Base-by-base conservation (phyloP, 2,329 filamentous ascomycete genomes). In the Rhytidhysteron rufulum region DNA sequence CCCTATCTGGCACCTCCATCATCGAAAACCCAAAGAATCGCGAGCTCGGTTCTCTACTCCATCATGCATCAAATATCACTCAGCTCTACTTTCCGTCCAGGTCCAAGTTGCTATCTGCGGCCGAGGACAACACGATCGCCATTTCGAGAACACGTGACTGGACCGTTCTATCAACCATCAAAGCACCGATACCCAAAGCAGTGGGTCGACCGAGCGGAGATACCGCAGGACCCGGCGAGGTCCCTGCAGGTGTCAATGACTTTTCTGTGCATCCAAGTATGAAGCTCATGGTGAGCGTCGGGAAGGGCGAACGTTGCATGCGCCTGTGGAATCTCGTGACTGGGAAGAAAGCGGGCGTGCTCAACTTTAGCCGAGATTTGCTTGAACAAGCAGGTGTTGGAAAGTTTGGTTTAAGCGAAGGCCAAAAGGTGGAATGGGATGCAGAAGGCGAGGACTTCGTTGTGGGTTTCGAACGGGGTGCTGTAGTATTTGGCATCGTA, bases 311-410 rank as follows among this genome's bases (percentile, higher is more conserved):
- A 70, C 83, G 82, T 49, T 88, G 84, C 58, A 94, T 98, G 86
- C 75, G 93, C 49, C 67, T 97, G 49, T 98, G 93, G 93, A 97
- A 98, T 59, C 66, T 98, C 48, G 89, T 97, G 50, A 97, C 91
- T 3, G 93, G 90, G 13, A 95, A 91, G 71, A 96, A 95, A 70
- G 90, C 90, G 1, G 88, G 90, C 21, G 90, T 95, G 38, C 70
- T 98, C 53, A 93, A 87, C 61, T 97, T 97, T 63, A 79, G 78
- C 49, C 76, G 79, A 42, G 79, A 83, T 1, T 75, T 93, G 55
- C 72, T 97, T 38, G 73, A 79, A 32, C 81, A 86, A 52, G 79
- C 86, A 9, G 88, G 87, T 33, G 88, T 95, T 69, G 79, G 82
- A 31, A 82, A 80, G 62, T 83, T 84, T 62, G 80, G 82, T 32